phyloP scores from a whole-genome alignment of 2,329 filamentous ascomycete genomes.

The Pyrenophora seminiperda region DNA sequence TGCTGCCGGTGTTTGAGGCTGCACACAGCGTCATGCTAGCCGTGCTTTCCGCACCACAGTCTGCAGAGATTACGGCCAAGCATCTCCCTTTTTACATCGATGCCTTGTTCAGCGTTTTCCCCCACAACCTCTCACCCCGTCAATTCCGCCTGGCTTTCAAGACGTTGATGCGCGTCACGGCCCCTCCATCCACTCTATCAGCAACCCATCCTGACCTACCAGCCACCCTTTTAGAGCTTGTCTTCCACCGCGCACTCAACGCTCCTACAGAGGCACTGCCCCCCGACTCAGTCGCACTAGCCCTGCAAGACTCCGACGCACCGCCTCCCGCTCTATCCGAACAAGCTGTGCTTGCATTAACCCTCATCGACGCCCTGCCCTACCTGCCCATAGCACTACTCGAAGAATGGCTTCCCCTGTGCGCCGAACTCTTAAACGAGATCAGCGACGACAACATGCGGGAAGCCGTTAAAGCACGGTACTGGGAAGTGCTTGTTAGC shows the following conservation, averaged over 20 bases:
- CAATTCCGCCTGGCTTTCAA: constrained; percentile 90
- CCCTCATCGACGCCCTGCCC: constrained; percentile 78
- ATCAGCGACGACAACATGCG: constrained; percentile 68
- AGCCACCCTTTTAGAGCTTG: constrained; percentile 78
- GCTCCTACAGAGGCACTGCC: constrained; percentile 55
- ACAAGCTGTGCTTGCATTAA: constrained; percentile 75
- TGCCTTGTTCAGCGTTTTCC: constrained; percentile 79
- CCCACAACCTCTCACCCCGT: constrained; percentile 74
- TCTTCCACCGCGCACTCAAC: constrained; percentile 67
- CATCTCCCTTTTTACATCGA: constrained; percentile 85
- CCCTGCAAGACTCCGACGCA: constrained; percentile 42
- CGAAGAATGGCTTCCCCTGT: constrained; percentile 79
- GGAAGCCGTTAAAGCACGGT: constrained; percentile 68
- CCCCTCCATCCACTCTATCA: constrained; percentile 77
- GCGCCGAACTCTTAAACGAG: constrained; percentile 69
- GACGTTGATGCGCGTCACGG: constrained; percentile 79
- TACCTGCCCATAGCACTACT: constrained; percentile 71
- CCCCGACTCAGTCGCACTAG: constrained; percentile 47
- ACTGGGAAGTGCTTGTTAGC: constrained; percentile 78
- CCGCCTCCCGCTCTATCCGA: constrained; percentile 65
- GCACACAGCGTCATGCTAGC: constrained; percentile 83
- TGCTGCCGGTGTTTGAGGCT: constrained; percentile 80
- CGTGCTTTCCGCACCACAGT: constrained; percentile 78
- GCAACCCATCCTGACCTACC: constrained; percentile 76
- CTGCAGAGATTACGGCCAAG: constrained; percentile 69